These are phyloP conservation scores for Calonectria hongkongensis DNA, from an alignment of 2,329 filamentous ascomycete species.

Conservation along the genomic window DNA sequence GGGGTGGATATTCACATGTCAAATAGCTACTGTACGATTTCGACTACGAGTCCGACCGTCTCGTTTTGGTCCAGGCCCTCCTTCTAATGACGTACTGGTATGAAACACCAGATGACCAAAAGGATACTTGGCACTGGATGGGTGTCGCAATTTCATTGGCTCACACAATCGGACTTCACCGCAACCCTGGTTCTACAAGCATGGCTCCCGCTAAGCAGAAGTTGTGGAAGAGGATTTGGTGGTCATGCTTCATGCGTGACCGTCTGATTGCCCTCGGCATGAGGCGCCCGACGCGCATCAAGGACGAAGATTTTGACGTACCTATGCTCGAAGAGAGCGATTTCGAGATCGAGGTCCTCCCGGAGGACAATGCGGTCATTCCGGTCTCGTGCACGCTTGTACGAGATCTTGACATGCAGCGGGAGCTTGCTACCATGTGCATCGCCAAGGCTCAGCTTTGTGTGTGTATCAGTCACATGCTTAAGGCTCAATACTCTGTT, in stretches of 20 bases:
- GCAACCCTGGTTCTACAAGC: constrained; percentile 85
- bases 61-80: constrained; percentile 90
- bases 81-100: constrained; percentile 98
- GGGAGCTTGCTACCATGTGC: constrained; percentile 89
- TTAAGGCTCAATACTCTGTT: constrained; percentile 94
- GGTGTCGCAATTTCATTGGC: constrained; percentile 94
- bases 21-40: constrained; percentile 90
- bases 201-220: constrained; percentile 85
- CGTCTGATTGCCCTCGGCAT: constrained; percentile 94
- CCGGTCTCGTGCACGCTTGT: constrained; percentile 82
- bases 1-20: constrained; percentile 39
- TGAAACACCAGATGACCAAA: constrained; percentile 96
- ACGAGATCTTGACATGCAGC: constrained; percentile 83
- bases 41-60: constrained; percentile 93
- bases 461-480: constrained; percentile 90
- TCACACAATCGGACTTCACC: constrained; percentile 94
- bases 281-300: constrained; percentile 93
- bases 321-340: constrained; percentile 90
- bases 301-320: constrained; percentile 94
- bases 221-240: constrained; percentile 97
- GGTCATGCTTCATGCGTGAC: constrained; percentile 97
- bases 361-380: constrained; percentile 81
- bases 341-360: constrained; percentile 84
- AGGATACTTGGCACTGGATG: constrained; percentile 99
- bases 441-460: constrained; percentile 94